phyloP scores from a whole-genome alignment of 1,284 basidiomycete species.

The Naganishia liquefaciens region DNA sequence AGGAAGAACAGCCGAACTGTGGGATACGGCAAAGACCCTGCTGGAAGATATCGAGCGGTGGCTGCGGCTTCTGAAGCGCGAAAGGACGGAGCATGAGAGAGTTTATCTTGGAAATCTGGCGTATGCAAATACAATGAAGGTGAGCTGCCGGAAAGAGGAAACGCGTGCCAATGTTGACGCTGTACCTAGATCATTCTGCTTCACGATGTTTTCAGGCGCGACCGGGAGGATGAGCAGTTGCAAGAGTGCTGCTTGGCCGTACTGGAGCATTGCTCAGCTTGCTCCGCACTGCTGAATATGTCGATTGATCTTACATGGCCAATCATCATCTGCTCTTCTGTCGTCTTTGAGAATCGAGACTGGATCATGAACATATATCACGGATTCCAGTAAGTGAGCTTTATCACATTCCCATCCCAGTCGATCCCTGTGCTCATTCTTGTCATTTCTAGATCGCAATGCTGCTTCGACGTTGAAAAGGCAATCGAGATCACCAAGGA shows the following conservation, averaged over 20 bases:
- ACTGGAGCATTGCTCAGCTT: conserved; percentile 48
- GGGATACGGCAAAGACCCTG: conserved; percentile 44
- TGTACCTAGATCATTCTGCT: conserved; percentile 56
- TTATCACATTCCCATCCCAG: neutral
- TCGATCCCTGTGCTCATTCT: neutral
- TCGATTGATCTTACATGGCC: conserved; percentile 57
- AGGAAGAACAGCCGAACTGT: conserved; percentile 22
- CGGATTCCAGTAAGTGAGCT: conserved; percentile 54
- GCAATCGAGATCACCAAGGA: conserved; percentile 57
- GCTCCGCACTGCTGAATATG: conserved; percentile 50
- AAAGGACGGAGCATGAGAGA: conserved; percentile 50
- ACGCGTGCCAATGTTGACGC: neutral
- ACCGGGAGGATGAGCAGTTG: conserved; percentile 52
- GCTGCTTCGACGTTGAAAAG: conserved; percentile 61
- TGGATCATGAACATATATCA: conserved; percentile 56
- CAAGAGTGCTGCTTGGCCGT: conserved; percentile 51
- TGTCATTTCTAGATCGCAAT: conserved; percentile 42
- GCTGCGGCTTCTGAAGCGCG: conserved; percentile 47
- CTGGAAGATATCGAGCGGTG: conserved; percentile 50
- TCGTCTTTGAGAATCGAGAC: conserved; percentile 51
- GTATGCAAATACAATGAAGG: conserved; percentile 54
- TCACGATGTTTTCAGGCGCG: conserved; percentile 55
- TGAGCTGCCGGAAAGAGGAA: conserved; percentile 35
- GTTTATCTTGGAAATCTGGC: conserved; percentile 54
- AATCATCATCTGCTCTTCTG: conserved; percentile 57